Base-by-base conservation (phyloP, 345 rosid genomes). In the Acer negundo region DNA sequence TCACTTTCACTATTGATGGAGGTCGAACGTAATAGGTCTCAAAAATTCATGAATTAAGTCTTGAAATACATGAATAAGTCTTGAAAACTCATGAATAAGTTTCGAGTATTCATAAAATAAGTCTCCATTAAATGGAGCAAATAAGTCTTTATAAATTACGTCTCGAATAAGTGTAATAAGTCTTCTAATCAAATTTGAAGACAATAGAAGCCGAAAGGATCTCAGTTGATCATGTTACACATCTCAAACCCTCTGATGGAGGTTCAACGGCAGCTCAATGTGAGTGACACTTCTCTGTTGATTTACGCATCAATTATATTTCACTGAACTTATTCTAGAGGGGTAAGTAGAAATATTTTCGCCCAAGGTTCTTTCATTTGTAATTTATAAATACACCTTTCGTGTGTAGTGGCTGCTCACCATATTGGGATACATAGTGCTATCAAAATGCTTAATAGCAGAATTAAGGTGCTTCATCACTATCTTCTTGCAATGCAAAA, bases 211-310 rank as follows among this genome's bases (percentile, higher is more conserved):
- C 97, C 11, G 97, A 91, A 84, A 65, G 99, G 79, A 95, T 95
- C 65, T 95, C 98, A n/a, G 97, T 93, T 6, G 98, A 95, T 83
- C 98, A 95, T 84, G 98, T 95, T 79, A 98, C 99, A 64, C 99
- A 95, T 87, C 97, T 95, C 46, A 95, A 95, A 83, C 98, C 99
- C 47, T 93, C 99, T 75, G 95, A 94, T 79, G 99, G 99, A 72
- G 95, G 99, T 72, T 92, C 98, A 23, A 97, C 99, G 9, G 99
- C 98, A 76, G 94, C 99, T 19, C 99, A 96, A 67, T 83, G 99
- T 89, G 53, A 86, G 83, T 78, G 40, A 70, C 40, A 71, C n/a
- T 59, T 0, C 61, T 22, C 51, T 1, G 63, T 59, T 59, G 63
- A 19, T 59, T 20, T 59, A 26, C 26, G 0, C 63, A 22, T 59